Percentiles rank a stretch among this genome's conserved stretches.
These are phyloP conservation scores for Wickerhamomyces bovis DNA, from an alignment of 805 yeast genomes.

Conservation along the genomic window DNA sequence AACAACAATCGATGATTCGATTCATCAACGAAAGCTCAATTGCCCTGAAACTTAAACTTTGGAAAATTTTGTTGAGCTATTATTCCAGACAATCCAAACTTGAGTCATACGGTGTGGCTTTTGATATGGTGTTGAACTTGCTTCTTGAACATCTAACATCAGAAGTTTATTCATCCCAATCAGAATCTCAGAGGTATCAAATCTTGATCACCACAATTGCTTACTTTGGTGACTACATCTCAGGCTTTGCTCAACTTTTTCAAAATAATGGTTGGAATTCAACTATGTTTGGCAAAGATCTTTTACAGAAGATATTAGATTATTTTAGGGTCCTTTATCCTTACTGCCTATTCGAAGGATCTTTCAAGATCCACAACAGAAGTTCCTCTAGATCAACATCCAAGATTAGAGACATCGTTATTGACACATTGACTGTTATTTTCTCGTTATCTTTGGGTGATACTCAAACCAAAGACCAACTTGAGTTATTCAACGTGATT, in stretches of 20 bases:
- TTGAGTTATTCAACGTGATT: constrained; percentile 48
- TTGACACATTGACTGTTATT: constrained; percentile 32
- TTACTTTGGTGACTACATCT: constrained; percentile 46
- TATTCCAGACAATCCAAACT: constrained; percentile 32
- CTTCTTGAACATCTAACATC: constrained; percentile 33
- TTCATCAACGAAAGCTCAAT: constrained; percentile 62
- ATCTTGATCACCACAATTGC: constrained; percentile 45
- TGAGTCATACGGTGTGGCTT: constrained; percentile 39
- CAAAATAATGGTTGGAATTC: constrained; percentile 31
- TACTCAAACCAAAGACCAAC: constrained; percentile 16
- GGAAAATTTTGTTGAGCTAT: constrained; percentile 64
- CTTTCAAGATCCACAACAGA: constrained; percentile 1
- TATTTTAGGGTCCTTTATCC: constrained; percentile 41
- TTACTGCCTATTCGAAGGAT: constrained; percentile 28
- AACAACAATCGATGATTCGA: constrained; percentile 46
- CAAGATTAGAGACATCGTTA: constrained; percentile 34
- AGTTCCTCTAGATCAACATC: constrained; percentile 5
- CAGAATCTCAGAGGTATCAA: constrained; percentile 31
- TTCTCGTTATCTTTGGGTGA: constrained; percentile 29
- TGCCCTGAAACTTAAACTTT: constrained; percentile 61
- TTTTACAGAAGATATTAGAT: constrained; percentile 22
- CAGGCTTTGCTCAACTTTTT: constrained; percentile 28
- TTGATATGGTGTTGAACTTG: constrained; percentile 44
- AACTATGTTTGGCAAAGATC: background rate
- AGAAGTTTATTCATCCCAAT: constrained; percentile 19